A percentile compares a stretch with the other conserved stretches of the same genome.
Evolutionary conservation across 192 early-diverging fungal species (phyloP).

Genomic region (Geranomyces michiganensis): DNA sequence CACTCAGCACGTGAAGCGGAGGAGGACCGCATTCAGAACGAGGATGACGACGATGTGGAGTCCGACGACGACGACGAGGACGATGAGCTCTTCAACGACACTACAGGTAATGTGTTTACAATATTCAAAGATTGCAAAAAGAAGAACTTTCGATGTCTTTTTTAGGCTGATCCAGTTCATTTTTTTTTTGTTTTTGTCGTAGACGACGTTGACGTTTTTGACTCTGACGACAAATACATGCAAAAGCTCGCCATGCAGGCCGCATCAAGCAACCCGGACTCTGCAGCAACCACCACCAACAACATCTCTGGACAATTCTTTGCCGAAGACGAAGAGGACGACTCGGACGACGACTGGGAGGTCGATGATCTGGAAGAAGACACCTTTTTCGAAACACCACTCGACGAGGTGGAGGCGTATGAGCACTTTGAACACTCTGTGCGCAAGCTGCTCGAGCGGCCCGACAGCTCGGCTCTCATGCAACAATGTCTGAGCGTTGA

Average conservation of each 20-base stretch:
- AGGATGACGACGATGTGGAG: slow-evolving; percentile 65
- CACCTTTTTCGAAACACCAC: slow-evolving; percentile 36
- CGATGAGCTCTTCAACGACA: slow-evolving; percentile 36
- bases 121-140: not conserved
- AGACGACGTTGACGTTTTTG: slow-evolving; percentile 61
- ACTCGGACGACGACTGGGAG: slow-evolving; percentile 63
- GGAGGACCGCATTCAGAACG: slow-evolving; percentile 57
- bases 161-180: not conserved
- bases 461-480: slow-evolving; percentile 18
- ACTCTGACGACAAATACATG: slow-evolving; percentile 66
- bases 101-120: not conserved
- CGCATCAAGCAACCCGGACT: slow-evolving; percentile 16
- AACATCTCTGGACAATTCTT: not conserved
- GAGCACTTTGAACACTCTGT: slow-evolving; percentile 25
- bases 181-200: not conserved
- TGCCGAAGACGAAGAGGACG: slow-evolving; percentile 43
- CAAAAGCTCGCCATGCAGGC: slow-evolving; percentile 62
- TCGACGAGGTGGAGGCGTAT: slow-evolving; percentile 42
- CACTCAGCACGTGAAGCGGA: slow-evolving; percentile 42
- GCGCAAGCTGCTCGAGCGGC: slow-evolving; percentile 1
- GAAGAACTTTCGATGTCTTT: not conserved
- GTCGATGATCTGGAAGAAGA: slow-evolving; percentile 50
- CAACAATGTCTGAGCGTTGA: not conserved
- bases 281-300: not conserved
- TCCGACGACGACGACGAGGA: slow-evolving; percentile 63